These are phyloP conservation scores for Westerdykella aurantiaca DNA, from an alignment of 2,329 filamentous ascomycete genomes.

Conservation along the genomic window DNA sequence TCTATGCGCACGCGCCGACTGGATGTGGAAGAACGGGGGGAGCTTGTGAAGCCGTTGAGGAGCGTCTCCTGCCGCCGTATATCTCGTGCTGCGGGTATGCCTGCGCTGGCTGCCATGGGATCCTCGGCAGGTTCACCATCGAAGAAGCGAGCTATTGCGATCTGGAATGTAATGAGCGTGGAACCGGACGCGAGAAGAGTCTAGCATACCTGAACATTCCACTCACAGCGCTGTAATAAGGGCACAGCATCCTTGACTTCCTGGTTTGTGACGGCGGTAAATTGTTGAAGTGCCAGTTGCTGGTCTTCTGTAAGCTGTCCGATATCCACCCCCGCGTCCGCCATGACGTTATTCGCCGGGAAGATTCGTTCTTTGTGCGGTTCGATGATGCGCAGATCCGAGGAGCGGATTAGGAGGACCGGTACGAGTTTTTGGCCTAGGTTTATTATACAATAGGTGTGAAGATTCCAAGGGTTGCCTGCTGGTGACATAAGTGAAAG, in stretches of 20 bases:
- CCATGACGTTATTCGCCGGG: conserved; percentile 23
- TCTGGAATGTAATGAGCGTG: conserved; percentile 48
- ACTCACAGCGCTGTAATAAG: conserved; percentile 78
- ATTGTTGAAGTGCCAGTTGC: conserved; percentile 80
- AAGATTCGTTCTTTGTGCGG: not conserved
- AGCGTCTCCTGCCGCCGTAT: conserved; percentile 68
- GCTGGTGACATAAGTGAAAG: no score
- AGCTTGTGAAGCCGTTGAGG: conserved; percentile 44
- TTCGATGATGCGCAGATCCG: no score
- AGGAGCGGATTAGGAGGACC: no score
- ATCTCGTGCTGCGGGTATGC: conserved; percentile 55
- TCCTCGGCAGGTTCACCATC: conserved; percentile 82
- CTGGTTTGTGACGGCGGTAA: conserved; percentile 81
- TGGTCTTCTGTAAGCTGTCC: conserved; percentile 69
- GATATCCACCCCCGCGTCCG: conserved; percentile 49
- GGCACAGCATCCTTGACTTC: conserved; percentile 69
- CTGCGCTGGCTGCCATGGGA: conserved; percentile 64
- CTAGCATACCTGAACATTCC: conserved; percentile 76
- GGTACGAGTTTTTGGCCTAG: no score
- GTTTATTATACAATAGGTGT: no score
- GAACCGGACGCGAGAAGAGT: no score
- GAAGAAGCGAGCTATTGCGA: conserved; percentile 95
- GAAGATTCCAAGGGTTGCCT: no score
- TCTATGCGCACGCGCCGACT: conserved; percentile 46
- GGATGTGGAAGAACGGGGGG: conserved; percentile 31